Evolutionary conservation across 2,329 filamentous ascomycete genomes (phyloP), one percentile per base, ranked within the genome.

Genomic region (Fusarium hainanense): DNA sequence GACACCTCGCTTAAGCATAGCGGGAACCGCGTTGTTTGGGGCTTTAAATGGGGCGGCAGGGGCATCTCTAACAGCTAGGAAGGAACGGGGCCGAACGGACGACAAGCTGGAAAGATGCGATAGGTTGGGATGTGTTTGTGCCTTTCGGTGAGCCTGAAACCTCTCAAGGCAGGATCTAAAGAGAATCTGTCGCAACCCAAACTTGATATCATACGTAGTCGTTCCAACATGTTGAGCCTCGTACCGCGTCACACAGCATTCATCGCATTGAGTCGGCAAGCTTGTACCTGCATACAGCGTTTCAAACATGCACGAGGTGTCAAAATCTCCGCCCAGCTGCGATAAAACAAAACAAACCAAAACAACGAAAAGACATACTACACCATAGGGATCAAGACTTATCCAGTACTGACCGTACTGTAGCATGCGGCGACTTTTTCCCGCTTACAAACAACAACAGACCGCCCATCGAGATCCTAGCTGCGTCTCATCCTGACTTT

Each of bases 81-180:
- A 41, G 30, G 52, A 63, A 55, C 32, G 61, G 58, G 51, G 46
- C 63, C 51, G 54, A 71, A 68, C 58, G 55, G 59, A 61, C 63
- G 41, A 64, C 58, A 60, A 34, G 48, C 59, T 68, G 63, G 51
- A 56, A 54, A 71, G 56, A 57, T 65, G 56, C 70, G 68, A 73
- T 74, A 73, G 72, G 63, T 37, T 44, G 60, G 43, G 50, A 51
- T 37, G 51, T 56, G 57, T 52, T 59, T 60, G 63, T 66, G 54
- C 63, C 69, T 69, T 69, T 72, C 66, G 70, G 68, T 69, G 65
- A 72, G 70, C 72, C 72, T 74, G 72, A 74, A 74, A 74, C 72
- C 72, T 61, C 70, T 54, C 60, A 68, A 72, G 66, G 44, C 51
- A 70, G 54, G 61, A 61, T 63, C 70, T 63, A 70, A 11, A 67